A percentile compares a stretch with the other conserved stretches of the same genome.
These are phyloP conservation scores for Cystobasidiaceae sp. DNA, from an alignment of 1,284 basidiomycete genomes.

Conservation along the genomic window DNA sequence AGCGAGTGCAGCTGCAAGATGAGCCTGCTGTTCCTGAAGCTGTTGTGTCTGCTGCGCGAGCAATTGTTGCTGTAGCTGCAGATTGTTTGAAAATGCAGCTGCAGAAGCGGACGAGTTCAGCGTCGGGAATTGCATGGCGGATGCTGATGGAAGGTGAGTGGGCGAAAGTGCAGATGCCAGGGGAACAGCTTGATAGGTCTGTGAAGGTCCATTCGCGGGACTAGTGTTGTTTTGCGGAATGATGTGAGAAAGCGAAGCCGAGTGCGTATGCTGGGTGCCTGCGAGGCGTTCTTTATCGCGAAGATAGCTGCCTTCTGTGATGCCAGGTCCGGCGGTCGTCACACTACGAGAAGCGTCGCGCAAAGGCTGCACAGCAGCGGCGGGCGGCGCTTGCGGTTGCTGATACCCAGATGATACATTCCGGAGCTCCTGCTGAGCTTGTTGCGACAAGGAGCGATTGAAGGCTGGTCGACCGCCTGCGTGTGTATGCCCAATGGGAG, in stretches of 20 bases:
- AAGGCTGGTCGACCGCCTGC: not conserved
- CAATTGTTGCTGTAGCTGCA: slow-evolving; percentile 10
- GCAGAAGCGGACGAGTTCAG: not conserved
- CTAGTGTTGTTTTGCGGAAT: not conserved
- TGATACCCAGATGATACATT: not conserved
- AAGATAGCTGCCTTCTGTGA: slow-evolving; percentile 10
- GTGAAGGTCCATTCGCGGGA: not conserved
- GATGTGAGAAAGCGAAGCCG: not conserved
- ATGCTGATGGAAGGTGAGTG: not conserved
- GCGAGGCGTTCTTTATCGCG: slow-evolving; percentile 8
- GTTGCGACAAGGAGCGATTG: not conserved
- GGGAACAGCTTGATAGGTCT: not conserved
- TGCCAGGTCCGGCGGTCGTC: slow-evolving; percentile 19
- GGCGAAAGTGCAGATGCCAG: not conserved
- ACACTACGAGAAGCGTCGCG: not conserved
- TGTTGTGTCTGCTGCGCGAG: slow-evolving; percentile 17
- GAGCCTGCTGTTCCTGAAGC: slow-evolving; percentile 26
- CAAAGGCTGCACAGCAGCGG: not conserved
- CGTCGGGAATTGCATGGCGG: slow-evolving; percentile 18
- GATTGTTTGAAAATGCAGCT: not conserved
- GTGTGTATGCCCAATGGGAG: slow-evolving; percentile 53
- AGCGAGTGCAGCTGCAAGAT: slow-evolving; percentile 6
- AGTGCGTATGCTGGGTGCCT: too few species aligned
- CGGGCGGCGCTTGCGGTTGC: not conserved
- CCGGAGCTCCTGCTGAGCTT: not conserved